Evolutionary conservation across 768 basidiomycete genomes (phyloP).

Genomic region (Ramaria sp.): DNA sequence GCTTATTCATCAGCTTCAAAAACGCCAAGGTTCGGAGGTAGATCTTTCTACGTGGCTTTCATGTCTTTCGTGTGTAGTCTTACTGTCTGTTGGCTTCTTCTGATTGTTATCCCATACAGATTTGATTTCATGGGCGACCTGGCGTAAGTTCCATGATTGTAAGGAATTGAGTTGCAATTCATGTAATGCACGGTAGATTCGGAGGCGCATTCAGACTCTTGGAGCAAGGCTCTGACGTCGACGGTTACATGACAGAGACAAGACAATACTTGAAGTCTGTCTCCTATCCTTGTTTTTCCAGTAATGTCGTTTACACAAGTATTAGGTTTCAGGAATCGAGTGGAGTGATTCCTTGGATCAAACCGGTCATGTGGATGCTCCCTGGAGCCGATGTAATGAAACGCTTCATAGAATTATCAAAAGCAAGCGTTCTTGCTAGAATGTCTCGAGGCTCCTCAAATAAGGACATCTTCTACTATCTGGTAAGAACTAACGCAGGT

Average conservation of each 20-base stretch:
- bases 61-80: constrained; percentile 1
- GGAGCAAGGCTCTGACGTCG: constrained; percentile 27
- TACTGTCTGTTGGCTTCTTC: too few relatives aligned
- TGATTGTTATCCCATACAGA: constrained; percentile 11
- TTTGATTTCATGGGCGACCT: constrained; percentile 32
- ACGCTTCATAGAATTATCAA: constrained; percentile 25
- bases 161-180: background rate
- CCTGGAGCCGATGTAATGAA: constrained; percentile 18
- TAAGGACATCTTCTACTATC: constrained; percentile 30
- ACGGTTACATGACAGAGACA: constrained; percentile 32
- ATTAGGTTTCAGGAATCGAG: constrained; percentile 8
- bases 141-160: constrained; percentile 18
- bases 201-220: constrained; percentile 28
- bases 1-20: constrained; percentile 27
- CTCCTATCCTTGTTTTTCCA: constrained; percentile 18
- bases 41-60: constrained; percentile 2
- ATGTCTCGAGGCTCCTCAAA: background rate
- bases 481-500: constrained; percentile 20
- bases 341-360: constrained; percentile 29
- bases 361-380: constrained; percentile 22
- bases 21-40: background rate
- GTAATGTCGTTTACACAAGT: constrained; percentile 33
- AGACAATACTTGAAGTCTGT: constrained; percentile 19
- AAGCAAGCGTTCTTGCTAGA: background rate
- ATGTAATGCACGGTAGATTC: constrained; percentile 18